phyloP scores from a whole-genome alignment of 331 rosid species.

The Saraca asoca region DNA sequence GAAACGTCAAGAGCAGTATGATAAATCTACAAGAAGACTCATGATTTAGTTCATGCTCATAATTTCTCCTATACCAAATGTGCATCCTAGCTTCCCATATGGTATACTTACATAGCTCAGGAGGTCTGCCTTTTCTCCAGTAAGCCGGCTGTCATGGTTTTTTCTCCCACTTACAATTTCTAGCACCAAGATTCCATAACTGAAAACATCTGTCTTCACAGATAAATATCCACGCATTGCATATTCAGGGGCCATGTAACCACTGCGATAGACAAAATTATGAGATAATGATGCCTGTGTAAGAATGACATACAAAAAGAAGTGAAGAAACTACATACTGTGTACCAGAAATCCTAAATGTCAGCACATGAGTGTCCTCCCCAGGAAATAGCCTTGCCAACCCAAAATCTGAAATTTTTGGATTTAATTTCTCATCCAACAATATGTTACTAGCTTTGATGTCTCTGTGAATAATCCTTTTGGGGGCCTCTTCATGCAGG shows the following conservation, averaged over 20 bases:
- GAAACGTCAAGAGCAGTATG: constrained; percentile 5
- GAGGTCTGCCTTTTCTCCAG: constrained; percentile 67
- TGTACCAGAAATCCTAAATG: constrained; percentile 88
- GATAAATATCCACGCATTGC: constrained; percentile 82
- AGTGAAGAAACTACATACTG: constrained; percentile 61
- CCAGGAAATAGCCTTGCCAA: constrained; percentile 94
- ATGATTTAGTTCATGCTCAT: background rate
- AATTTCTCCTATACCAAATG: constrained; percentile 5
- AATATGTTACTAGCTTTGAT: constrained; percentile 88
- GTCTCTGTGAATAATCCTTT: constrained; percentile 86
- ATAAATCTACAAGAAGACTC: background rate
- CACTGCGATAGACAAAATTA: constrained; percentile 50
- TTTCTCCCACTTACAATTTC: constrained; percentile 89
- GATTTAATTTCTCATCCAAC: constrained; percentile 71
- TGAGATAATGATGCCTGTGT: constrained; percentile 19
- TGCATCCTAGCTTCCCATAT: background rate
- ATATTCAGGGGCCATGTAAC: constrained; percentile 96
- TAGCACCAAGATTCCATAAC: constrained; percentile 75
- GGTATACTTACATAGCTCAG: constrained; percentile 65
- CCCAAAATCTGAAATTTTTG: constrained; percentile 87
- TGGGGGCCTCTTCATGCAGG: constrained; percentile 86
- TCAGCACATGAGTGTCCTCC: constrained; percentile 81
- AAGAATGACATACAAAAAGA: constrained; percentile 17
- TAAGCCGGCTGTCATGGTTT: constrained; percentile 53
- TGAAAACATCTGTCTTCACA: constrained; percentile 87